phyloP scores from a whole-genome alignment of 495 filamentous ascomycete genomes.

The Mytilinidion resinicola region DNA sequence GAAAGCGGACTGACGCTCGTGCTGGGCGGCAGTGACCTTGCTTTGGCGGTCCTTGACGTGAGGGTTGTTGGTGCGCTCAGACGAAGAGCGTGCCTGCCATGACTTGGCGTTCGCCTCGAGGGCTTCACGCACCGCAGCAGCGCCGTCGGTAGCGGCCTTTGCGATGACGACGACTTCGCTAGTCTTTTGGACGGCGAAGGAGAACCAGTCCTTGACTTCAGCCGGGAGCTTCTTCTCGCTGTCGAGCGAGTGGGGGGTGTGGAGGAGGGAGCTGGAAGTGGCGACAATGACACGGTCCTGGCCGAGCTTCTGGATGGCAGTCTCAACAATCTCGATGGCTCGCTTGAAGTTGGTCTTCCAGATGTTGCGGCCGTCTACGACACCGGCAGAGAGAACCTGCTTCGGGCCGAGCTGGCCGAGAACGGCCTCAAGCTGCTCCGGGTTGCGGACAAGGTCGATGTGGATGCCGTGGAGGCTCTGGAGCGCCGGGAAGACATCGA shows the following conservation, averaged over 20 bases:
- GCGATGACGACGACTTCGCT: slow-evolving; percentile 85
- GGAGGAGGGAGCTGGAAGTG: slow-evolving; percentile 92
- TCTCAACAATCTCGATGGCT: slow-evolving; percentile 81
- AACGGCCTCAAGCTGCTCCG: slow-evolving; percentile 87
- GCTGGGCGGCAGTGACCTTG: slow-evolving; percentile 72
- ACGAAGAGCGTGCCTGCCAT: slow-evolving; percentile 78
- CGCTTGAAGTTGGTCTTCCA: slow-evolving; percentile 98
- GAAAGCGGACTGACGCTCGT: slow-evolving; percentile 89
- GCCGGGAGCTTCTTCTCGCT: slow-evolving; percentile 93
- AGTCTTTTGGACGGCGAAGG: slow-evolving; percentile 93
- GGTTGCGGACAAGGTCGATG: slow-evolving; percentile 92
- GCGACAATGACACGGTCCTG: slow-evolving; percentile 93
- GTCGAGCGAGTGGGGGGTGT: slow-evolving; percentile 93
- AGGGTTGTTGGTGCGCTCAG: slow-evolving; percentile 91
- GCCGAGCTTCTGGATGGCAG: slow-evolving; percentile 85
- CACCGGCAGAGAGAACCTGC: slow-evolving; percentile 85
- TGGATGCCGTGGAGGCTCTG: slow-evolving; percentile 75
- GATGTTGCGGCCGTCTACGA: slow-evolving; percentile 98
- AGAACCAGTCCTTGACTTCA: slow-evolving; percentile 96
- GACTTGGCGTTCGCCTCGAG: slow-evolving; percentile 93
- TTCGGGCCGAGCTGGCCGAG: slow-evolving; percentile 68
- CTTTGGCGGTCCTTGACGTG: slow-evolving; percentile 91
- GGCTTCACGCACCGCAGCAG: slow-evolving; percentile 73
- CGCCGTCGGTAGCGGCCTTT: slow-evolving; percentile 89
- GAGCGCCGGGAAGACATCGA: slow-evolving; percentile 68